Evolutionary conservation across 805 yeast species (phyloP).

Genomic region (Priceomyces medius): DNA sequence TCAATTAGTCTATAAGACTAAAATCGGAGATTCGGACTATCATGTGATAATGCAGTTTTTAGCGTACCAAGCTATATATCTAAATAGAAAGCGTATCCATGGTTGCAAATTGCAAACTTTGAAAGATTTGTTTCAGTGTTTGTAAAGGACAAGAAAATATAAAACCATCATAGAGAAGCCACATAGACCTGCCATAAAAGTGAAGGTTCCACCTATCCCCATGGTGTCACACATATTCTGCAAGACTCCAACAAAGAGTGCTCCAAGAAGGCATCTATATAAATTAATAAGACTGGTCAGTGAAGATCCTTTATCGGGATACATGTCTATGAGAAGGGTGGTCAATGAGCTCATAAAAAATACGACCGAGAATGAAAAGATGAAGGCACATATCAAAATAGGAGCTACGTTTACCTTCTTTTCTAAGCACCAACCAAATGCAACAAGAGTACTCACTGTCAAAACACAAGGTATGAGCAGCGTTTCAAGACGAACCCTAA

Average conservation of each 20-base stretch:
- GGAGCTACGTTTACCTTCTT: conserved; percentile 46
- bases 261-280: conserved; percentile 65
- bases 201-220: conserved; percentile 72
- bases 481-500: neutral
- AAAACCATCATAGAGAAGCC: no score
- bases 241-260: conserved; percentile 65
- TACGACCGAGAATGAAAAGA: conserved; percentile 54
- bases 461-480: neutral
- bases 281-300: conserved; percentile 70
- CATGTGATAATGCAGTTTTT: no score
- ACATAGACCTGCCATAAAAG: conserved; percentile 57
- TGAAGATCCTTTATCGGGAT: conserved; percentile 65
- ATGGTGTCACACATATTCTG: conserved; percentile 54
- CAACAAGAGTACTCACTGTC: conserved; percentile 22
- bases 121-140: no score
- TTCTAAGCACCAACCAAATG: conserved; percentile 72
- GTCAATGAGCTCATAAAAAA: conserved; percentile 54
- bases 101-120: no score
- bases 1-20: no score
- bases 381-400: conserved; percentile 53
- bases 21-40: no score
- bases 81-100: no score
- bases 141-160: no score
- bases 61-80: no score
- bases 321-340: conserved; percentile 68